Conservation (phyloP, 2,329 filamentous ascomycete genomes). For the Sporothrix brasiliensis region DNA sequence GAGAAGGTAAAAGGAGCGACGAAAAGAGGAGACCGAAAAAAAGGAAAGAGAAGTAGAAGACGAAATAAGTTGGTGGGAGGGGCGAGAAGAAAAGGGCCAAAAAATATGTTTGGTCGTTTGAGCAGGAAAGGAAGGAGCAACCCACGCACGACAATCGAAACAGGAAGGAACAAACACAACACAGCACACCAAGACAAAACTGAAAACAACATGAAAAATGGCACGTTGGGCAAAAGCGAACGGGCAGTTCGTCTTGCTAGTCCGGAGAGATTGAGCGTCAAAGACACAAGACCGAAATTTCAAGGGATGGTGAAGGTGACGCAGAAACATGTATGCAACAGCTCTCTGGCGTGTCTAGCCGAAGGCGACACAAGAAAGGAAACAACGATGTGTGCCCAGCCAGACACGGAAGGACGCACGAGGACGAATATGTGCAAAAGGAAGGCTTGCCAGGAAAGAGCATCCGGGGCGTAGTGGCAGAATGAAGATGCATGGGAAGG, state of each 20-base stretch:
- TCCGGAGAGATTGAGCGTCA: neutral
- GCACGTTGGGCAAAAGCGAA: neutral
- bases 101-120: constrained; percentile 20
- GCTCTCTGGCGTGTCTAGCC: constrained; percentile 22
- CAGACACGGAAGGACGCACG: neutral
- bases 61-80: constrained; percentile 8
- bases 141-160: constrained; percentile 29
- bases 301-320: constrained; percentile 29
- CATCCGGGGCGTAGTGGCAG: neutral
- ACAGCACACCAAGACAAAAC: constrained; percentile 20
- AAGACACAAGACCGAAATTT: constrained; percentile 28
- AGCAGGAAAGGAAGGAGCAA: constrained; percentile 30
- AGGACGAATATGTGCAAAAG: neutral
- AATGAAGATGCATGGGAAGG: neutral
- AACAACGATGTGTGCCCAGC: constrained; percentile 7
- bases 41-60: neutral
- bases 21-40: constrained; percentile 2
- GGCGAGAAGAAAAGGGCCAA: constrained; percentile 13
- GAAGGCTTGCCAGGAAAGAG: constrained; percentile 8
- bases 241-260: neutral
- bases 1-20: neutral
- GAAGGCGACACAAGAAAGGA: constrained; percentile 15
- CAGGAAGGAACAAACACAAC: constrained; percentile 31
- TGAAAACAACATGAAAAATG: constrained; percentile 21
- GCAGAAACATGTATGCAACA: constrained; percentile 31